Conservation (phyloP, 805 yeast species). For the Komagataella kurtzmanii region DNA sequence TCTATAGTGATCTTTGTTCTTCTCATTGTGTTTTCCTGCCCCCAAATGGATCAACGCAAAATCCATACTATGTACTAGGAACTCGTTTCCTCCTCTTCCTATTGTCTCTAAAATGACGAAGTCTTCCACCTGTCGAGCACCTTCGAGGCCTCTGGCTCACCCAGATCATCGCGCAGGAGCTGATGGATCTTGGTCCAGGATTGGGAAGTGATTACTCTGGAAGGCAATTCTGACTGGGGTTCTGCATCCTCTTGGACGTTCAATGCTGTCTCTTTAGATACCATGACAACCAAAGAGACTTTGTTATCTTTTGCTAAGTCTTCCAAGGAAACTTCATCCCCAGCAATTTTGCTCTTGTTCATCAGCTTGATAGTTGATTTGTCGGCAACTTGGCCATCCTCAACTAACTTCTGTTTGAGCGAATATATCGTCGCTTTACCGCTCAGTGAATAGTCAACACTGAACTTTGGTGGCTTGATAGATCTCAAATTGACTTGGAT, state of each 20-base stretch:
- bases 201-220: not conserved
- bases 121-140: not conserved
- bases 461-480: conserved; percentile 61
- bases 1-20: conserved; percentile 12
- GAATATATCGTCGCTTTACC: conserved; percentile 15
- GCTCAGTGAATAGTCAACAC: conserved; percentile 6
- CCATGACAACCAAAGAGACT: not conserved
- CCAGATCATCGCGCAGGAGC: not conserved
- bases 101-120: not conserved
- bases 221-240: not conserved
- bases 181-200: not conserved
- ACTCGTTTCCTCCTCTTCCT: not conserved
- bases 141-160: not conserved
- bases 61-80: not conserved
- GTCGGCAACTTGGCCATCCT: conserved; percentile 13
- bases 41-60: conserved; percentile 30
- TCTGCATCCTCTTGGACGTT: not conserved
- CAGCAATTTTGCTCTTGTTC: conserved; percentile 36
- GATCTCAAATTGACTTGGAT: conserved; percentile 37
- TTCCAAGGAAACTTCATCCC: conserved; percentile 24
- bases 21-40: conserved; percentile 30
- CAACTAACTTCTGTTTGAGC: conserved; percentile 23
- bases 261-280: not conserved
- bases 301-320: conserved; percentile 6
- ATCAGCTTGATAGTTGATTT: conserved; percentile 29